phyloP scores from a whole-genome alignment of 192 early-diverging fungal genomes.

The Podila horticola region DNA sequence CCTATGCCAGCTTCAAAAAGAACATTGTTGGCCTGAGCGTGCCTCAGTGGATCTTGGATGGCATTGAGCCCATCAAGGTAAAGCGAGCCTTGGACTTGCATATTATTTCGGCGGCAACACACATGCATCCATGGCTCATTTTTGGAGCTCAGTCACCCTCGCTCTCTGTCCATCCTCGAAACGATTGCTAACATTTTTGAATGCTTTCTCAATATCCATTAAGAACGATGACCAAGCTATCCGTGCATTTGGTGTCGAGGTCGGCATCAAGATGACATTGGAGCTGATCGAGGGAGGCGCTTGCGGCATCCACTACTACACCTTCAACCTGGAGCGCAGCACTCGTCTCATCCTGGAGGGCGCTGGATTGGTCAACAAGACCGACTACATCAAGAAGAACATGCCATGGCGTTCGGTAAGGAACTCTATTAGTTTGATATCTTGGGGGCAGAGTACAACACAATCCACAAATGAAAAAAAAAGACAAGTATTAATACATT shows the following conservation, averaged over 20 bases:
- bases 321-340: constrained; percentile 90
- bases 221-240: constrained; percentile 93
- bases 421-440: not conserved
- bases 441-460: not conserved
- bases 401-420: constrained; percentile 32
- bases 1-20: constrained; percentile 90
- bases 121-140: too few relatives aligned
- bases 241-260: constrained; percentile 89
- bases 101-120: not conserved
- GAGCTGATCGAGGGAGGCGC: constrained; percentile 63
- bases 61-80: constrained; percentile 89
- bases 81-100: not conserved
- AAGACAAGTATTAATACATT: constrained; percentile 83
- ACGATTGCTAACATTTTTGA: not conserved
- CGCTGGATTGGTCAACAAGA: constrained; percentile 72
- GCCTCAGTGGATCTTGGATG: constrained; percentile 75
- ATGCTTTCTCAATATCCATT: not conserved
- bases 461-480: constrained; percentile 63
- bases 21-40: constrained; percentile 90
- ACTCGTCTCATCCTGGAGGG: constrained; percentile 86
- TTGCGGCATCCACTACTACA: constrained; percentile 92
- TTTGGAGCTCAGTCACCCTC: not conserved
- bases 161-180: not conserved
- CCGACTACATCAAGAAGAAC: constrained; percentile 12
- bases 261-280: constrained; percentile 82